phyloP scores from a whole-genome alignment of 2,329 filamentous ascomycete species.

The Colletotrichum navitas region DNA sequence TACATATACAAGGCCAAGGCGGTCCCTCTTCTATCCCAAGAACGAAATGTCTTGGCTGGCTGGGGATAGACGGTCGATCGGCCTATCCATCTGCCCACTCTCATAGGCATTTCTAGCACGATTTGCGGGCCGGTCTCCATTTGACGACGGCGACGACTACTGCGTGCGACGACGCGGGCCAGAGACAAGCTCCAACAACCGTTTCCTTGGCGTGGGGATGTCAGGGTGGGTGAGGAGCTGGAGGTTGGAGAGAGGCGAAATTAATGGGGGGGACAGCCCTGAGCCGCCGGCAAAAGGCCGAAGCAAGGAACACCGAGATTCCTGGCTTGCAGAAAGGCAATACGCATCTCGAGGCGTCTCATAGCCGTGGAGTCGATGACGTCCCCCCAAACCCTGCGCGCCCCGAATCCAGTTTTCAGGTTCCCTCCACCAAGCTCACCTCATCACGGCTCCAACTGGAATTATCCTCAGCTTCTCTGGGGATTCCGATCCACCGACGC shows the following conservation, averaged over 20 bases:
- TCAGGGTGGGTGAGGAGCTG: constrained; percentile 27
- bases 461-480: constrained; percentile 16
- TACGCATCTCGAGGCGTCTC: constrained; percentile 29
- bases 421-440: neutral
- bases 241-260: constrained; percentile 22
- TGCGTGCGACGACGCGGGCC: neutral
- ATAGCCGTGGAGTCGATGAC: constrained; percentile 40
- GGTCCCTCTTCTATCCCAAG: neutral
- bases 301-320: constrained; percentile 20
- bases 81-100: constrained; percentile 25
- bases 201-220: constrained; percentile 39
- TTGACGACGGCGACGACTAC: neutral
- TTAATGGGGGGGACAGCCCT: constrained; percentile 1
- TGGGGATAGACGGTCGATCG: constrained; percentile 8
- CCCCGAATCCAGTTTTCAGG: neutral
- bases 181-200: constrained; percentile 18
- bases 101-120: constrained; percentile 18
- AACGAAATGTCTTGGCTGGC: neutral
- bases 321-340: neutral
- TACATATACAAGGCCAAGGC: no score
- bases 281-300: constrained; percentile 37
- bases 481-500: neutral
- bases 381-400: constrained; percentile 24
- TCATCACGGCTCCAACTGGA: constrained; percentile 13
- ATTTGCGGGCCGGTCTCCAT: constrained; percentile 20